Evolutionary conservation across 371 early-diverging fungal species (phyloP), one percentile per base, ranked within the genome.

Genomic region (Mucor plumbeus): DNA sequence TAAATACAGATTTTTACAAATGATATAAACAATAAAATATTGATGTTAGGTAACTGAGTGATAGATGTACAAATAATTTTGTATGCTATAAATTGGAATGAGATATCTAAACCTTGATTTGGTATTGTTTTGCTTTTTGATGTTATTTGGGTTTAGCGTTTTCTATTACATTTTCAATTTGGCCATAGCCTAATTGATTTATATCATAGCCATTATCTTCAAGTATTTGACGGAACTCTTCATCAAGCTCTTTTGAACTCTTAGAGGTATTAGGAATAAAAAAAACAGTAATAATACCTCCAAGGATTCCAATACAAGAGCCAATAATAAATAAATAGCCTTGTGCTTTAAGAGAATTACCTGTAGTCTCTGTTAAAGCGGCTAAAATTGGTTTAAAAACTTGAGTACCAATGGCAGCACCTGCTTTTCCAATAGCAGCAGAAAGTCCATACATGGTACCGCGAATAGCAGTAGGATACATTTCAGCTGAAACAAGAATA

Each of bases 381-480:
- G 60, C 60, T 26, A 81, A 70, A 14, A 84, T 78, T 5, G 85
- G 78, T 67, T 80, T 78, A 66, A 86, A 84, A 26, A 78, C 83
- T 31, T 74, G 69, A 7, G 85, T 86, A 17, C 87, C 85, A 50
- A 82, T 75, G 39, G 81, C 81, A 11, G 86, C 86, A 44, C 86
- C 86, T 21, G 80, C 69, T 67, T 85, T 85, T 31, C 86, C 86
- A 31, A 85, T 63, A 35, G 84, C 85, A 43, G 87, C 87, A 15
- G 83, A 81, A 60, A 85, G 74, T 36, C 87, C 85, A 59, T 82
- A 85, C 70, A 81, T 78, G 26, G 83, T 83, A n/a, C 87, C 87
- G 57, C 87, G 83, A 47, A 86, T 79, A 19, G 85, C 84, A n/a
- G 87, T 86, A 14, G 85, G 85, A 70, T 81, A 86, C 47, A 81